phyloP scores from a whole-genome alignment of 768 basidiomycete genomes.

The Rhodosporidiobolus odoratus region DNA sequence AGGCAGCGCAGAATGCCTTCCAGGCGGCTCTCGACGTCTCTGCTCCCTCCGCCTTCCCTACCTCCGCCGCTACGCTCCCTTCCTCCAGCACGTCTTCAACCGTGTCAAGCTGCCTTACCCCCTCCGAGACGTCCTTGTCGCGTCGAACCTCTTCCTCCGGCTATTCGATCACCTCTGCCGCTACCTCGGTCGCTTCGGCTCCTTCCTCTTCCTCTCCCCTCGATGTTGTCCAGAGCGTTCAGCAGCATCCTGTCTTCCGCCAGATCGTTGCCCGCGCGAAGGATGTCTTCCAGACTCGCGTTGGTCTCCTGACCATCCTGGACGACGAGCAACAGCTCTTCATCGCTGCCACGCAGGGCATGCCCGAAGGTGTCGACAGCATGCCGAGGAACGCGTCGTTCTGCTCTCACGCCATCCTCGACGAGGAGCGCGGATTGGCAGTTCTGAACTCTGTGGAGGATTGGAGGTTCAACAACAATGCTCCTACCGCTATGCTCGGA shows the following conservation, averaged over 20 bases:
- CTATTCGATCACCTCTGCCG: not conserved
- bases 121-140: not conserved
- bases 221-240: conserved; percentile 5
- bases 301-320: conserved; percentile 30
- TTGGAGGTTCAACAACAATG: conserved; percentile 28
- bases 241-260: conserved; percentile 30
- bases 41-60: not conserved
- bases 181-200: not conserved
- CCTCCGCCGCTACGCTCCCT: not conserved
- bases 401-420: conserved; percentile 40
- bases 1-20: not conserved
- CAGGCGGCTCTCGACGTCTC: conserved; percentile 12
- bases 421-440: conserved; percentile 32
- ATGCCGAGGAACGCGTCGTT: conserved; percentile 37
- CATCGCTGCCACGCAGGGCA: conserved; percentile 35
- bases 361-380: conserved; percentile 32
- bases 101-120: not conserved
- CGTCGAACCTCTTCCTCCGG: conserved; percentile 5
- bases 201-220: not conserved
- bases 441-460: conserved; percentile 36
- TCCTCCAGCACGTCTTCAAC: not conserved
- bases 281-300: conserved; percentile 13
- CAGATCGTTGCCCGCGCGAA: conserved; percentile 15
- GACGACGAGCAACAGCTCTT: conserved; percentile 40
- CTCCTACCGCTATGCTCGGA: conserved; percentile 10